phyloP scores from a whole-genome alignment of 345 rosid genomes.

The Carallia pectinifolia region DNA sequence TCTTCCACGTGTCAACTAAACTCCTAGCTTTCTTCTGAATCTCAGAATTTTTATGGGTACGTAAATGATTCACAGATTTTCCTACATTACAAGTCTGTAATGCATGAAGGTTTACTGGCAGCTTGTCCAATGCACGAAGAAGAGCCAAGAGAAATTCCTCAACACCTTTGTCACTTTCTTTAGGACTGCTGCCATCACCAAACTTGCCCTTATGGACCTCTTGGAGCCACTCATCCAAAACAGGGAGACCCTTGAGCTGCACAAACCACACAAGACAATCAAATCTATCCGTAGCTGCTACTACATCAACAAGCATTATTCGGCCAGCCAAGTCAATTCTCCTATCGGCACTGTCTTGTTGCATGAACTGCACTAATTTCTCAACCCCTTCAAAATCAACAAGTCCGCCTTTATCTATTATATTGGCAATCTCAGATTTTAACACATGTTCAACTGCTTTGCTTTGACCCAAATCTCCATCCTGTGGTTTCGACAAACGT shows the following conservation, averaged over 20 bases:
- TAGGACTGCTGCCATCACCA: slow-evolving; percentile 65
- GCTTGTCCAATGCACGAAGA: slow-evolving; percentile 85
- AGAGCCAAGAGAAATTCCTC: slow-evolving; percentile 75
- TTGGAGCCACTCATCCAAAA: slow-evolving; percentile 95
- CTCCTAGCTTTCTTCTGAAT: slow-evolving; percentile 89
- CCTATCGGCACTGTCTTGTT: slow-evolving; percentile 60
- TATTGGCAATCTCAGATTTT: slow-evolving; percentile 64
- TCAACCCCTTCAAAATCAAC: slow-evolving; percentile 79
- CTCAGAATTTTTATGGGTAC: slow-evolving; percentile 75
- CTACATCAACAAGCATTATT: slow-evolving; percentile 60
- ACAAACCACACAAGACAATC: slow-evolving; percentile 82
- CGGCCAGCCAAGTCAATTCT: slow-evolving; percentile 67
- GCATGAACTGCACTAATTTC: slow-evolving; percentile 74
- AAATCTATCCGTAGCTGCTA: slow-evolving; percentile 74
- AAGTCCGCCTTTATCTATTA: slow-evolving; percentile 77
- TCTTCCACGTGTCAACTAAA: slow-evolving; percentile 95
- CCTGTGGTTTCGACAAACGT: slow-evolving; percentile 53
- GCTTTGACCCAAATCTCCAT: slow-evolving; percentile 49
- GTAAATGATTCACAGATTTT: slow-evolving; percentile 83
- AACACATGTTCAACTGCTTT: slow-evolving; percentile 53
- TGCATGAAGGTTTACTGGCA: slow-evolving; percentile 88
- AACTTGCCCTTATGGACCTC: slow-evolving; percentile 84
- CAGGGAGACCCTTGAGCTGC: slow-evolving; percentile 77
- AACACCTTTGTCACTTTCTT: slow-evolving; percentile 57
- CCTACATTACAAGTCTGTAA: slow-evolving; percentile 88